Evolutionary conservation across 805 yeast species (phyloP), one percentile per base, ranked within the genome.

Genomic region (Sungouiella blattae): DNA sequence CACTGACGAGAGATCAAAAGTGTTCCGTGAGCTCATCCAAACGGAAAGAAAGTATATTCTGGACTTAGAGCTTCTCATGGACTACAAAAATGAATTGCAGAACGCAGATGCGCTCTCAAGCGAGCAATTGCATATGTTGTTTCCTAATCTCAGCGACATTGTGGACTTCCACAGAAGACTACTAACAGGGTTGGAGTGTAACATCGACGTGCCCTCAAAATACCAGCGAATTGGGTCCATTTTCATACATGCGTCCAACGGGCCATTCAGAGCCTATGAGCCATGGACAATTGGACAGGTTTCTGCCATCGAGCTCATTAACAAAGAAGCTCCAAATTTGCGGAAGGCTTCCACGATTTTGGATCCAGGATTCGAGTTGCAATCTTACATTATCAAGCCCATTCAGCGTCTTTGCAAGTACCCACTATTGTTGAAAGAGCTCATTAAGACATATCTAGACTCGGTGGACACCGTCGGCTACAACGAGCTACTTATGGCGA

Each of bases 371-470:
- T 80, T 88, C 54, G 98, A 91, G 58, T 69, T 93, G 35, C 98
- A 86, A 55, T 80, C 91, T 33, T 86, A 86, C 59, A 70, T 93
- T 27, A 77, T 93, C 49, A 93, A 91, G 58, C 99, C 99, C 0
- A 87, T 93, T 25, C 99, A 93, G 66, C 75, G 99, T 44, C 72
- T 93, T n/a, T 87, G 96, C 70, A 87, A 89, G 57, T 93, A 93
- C 59, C 98, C 98, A 2, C 64, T 93, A 33, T 68, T 93, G 32
- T 62, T 93, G 34, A 78, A 75, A 49, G 93, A 87, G 53, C 68
- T 93, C 35, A 57, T 86, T 33, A 87, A 87, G 55, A 57, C 69
- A 32, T 75, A 87, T 8, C 39, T 55, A 2, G 56, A 62, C 8
- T 47, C 57, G 40, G 24, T 39, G 7, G 47, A 45, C 28, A 41